Evolutionary conservation across 2,329 filamentous ascomycete species (phyloP), one percentile per base, ranked within the genome.

Genomic region (Penicillium sp.): DNA sequence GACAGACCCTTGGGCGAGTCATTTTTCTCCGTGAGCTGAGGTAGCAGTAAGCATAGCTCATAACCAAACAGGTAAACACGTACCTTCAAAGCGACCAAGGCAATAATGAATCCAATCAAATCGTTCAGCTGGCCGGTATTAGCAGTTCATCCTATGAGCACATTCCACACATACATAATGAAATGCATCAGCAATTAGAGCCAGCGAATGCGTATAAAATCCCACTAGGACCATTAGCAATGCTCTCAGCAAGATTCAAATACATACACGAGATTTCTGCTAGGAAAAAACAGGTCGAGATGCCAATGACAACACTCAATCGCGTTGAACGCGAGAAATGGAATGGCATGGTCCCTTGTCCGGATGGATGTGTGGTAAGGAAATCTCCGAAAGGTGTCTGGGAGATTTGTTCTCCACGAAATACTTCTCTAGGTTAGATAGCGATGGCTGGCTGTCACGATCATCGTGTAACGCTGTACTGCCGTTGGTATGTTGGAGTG

Each of bases 121-220:
- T 88, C 83, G 51, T 82, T 85, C 43, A 87, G 60, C 79, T 84
- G 32, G 4, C 2, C 18, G 10, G 3, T 11, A n/a, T 54, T 26
- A 57, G 44, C 35, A 18, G 20, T 13, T n/a, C 6, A 22, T 22
- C 18, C 18, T 9, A 22, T n/a, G n/a, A n/a, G n/a, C n/a, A n/a
- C n/a, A n/a, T n/a, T n/a, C n/a, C n/a, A n/a, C n/a, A n/a, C 74
- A 44, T 65, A 84, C 80, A 56, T 86, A 85, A 57, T 88, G 84
- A 51, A 88, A 87, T 1, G 85, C 82, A 69, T 89, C 84, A 17
- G 84, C 83, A 16, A 88, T 69, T 2, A 89, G 68, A 1, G 82
- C 82, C 8, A 89, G 69, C 0, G 84, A 87, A 35, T 72, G 71
- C 1, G 84, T 87, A 43, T 78, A 79, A 51, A 85, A 82, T 2